Percentiles rank a stretch among this genome's conserved stretches.
phyloP scores from a whole-genome alignment of 148 eudicot genomes.

The Selenicereus undatus region DNA sequence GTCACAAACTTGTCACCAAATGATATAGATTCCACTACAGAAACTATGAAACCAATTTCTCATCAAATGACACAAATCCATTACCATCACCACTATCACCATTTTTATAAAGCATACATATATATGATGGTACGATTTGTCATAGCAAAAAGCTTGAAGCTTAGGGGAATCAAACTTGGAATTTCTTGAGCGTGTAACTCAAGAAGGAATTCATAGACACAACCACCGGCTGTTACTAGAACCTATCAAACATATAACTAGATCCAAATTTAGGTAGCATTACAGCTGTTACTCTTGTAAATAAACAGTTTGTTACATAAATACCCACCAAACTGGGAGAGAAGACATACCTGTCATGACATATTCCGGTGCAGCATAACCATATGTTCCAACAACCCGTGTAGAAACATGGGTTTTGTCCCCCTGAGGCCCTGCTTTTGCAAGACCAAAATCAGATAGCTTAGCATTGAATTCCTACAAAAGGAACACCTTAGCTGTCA shows the following conservation, averaged over 20 bases:
- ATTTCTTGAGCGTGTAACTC: background rate
- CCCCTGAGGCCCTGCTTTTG: conserved; percentile 97
- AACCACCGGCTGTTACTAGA: too few species aligned
- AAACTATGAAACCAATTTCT: background rate
- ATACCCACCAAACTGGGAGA: background rate
- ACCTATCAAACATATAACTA: too few species aligned
- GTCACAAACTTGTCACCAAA: background rate
- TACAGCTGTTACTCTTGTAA: background rate
- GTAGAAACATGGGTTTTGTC: conserved; percentile 97
- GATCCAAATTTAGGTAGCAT: background rate
- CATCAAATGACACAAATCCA: background rate
- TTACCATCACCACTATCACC: background rate
- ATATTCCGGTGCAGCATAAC: conserved; percentile 98
- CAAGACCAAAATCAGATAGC: conserved; percentile 96
- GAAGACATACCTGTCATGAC: conserved; percentile 78
- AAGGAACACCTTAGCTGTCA: conserved; percentile 7
- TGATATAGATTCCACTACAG: background rate
- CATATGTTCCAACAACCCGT: conserved; percentile 94
- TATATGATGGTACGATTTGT: background rate
- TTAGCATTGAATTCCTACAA: conserved; percentile 87
- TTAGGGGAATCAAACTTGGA: background rate
- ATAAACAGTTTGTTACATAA: background rate
- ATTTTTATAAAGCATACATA: background rate
- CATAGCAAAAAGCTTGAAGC: background rate
- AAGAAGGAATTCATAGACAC: background rate